Conservation (phyloP, 1,284 basidiomycete genomes). For the Irpex sp. region DNA sequence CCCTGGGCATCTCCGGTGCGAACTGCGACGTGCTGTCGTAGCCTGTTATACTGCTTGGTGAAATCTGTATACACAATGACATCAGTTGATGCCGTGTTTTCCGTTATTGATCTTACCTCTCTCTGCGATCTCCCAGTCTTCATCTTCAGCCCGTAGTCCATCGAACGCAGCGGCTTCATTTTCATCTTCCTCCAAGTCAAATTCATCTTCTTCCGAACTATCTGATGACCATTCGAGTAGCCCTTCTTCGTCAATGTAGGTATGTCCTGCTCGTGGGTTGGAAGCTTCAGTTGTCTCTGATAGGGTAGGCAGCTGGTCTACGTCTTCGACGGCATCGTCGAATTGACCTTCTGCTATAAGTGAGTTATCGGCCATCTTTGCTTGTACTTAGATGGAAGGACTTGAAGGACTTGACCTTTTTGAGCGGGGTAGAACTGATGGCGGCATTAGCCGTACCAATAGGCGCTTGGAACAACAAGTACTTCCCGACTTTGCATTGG, state of each 20-base stretch:
- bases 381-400: not conserved
- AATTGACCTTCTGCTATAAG: conserved; percentile 26
- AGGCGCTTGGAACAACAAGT: not conserved
- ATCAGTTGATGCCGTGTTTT: not conserved
- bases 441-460: not conserved
- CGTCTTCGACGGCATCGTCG: conserved; percentile 27
- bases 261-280: conserved; percentile 16
- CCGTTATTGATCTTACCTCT: conserved; percentile 42
- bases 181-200: conserved; percentile 24
- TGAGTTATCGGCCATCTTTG: not conserved
- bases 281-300: conserved; percentile 15
- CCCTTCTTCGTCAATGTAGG: conserved; percentile 27
- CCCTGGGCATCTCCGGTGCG: conserved; percentile 64
- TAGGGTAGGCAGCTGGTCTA: not conserved
- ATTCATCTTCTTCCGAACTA: conserved; percentile 21
- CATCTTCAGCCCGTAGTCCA: conserved; percentile 71
- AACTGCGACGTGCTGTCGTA: conserved; percentile 80
- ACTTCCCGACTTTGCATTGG: too few relatives aligned
- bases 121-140: conserved; percentile 89
- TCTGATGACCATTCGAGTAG: conserved; percentile 24
- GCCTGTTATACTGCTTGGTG: conserved; percentile 94
- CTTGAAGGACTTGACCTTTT: not conserved
- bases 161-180: conserved; percentile 37
- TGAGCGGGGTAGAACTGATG: not conserved
- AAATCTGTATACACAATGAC: conserved; percentile 59